phyloP scores from a whole-genome alignment of 78 protist species.

The Reticulomyxa filosa region DNA sequence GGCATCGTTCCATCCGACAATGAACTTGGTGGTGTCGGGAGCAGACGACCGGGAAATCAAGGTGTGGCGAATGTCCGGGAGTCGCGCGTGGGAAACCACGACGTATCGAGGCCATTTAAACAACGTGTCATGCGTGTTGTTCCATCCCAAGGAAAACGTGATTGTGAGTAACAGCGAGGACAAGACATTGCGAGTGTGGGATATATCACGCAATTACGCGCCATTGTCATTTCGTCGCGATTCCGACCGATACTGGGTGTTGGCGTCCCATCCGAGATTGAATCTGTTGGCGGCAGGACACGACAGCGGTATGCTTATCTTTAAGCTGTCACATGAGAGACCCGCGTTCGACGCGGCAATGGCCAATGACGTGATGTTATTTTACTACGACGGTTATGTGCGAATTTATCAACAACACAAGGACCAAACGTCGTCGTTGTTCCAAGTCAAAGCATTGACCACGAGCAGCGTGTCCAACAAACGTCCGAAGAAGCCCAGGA shows the following conservation, averaged over 20 bases:
- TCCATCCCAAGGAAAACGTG: conserved; percentile 69
- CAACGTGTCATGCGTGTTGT: conserved; percentile 82
- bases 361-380: conserved; percentile 14
- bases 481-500: no score
- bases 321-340: conserved; percentile 86
- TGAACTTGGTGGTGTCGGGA: conserved; percentile 57
- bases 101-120: conserved; percentile 76
- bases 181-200: conserved; percentile 90
- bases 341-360: conserved; percentile 47
- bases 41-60: conserved; percentile 82
- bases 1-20: conserved; percentile 88
- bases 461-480: no score
- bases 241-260: conserved; percentile 88
- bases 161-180: conserved; percentile 76
- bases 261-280: conserved; percentile 60
- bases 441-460: not conserved
- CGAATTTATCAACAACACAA: conserved; percentile 39
- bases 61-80: conserved; percentile 77
- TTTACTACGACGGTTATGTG: conserved; percentile 40
- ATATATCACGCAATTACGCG: conserved; percentile 18
- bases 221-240: conserved; percentile 79
- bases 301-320: conserved; percentile 75
- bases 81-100: conserved; percentile 64
- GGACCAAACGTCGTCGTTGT: not conserved
- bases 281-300: conserved; percentile 83